Evolutionary conservation across 805 yeast genomes (phyloP), one percentile per base, ranked within the genome.

Genomic region (Scheffersomyces coipomensis): DNA sequence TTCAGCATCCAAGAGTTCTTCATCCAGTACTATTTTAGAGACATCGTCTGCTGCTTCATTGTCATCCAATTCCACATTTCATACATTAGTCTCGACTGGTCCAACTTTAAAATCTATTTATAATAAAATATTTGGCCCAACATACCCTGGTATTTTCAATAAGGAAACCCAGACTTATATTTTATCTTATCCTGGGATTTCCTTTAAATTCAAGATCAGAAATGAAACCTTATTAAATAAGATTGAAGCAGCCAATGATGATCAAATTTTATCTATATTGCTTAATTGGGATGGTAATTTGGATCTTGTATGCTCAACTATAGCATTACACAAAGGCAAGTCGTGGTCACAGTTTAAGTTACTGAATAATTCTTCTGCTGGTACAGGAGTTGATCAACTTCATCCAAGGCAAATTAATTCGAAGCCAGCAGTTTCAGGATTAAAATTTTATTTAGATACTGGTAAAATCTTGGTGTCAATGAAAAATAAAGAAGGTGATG

Each of bases 101-200:
- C 39, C 45, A 5, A 38, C 38, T 1, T 62, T 78, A 45, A 72
- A 70, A 33, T 56, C 63, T 13, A 64, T 79, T 2, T 80, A 80
- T 54, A 78, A 79, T 48, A 74, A 71, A 50, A 62, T 72, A 2
- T 76, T 80, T 51, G 86, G 86, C 0, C 85, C 85, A 2, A 79
- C 85, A 0, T 78, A 74, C 43, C 81, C 83, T 1, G 85, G 85
- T 0, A 54, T 49, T 19, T 47, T 66, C 8, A 55, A 62, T 33
- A 38, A 40, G 1, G 45, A 42, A 3, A 33, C 48, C 15, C 50
- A 54, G 11, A 45, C 53, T 16, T 80, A 79, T 47, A 55, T 68
- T 9, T 58, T 80, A 19, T 71, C 78, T 17, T 80, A 80, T 47
- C 78, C 80, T 1, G 86, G 86, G 0, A 62, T 80, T 3, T 63